A percentile compares a stretch with the other conserved stretches of the same genome.
Conservation (phyloP, 192 early-diverging fungal species). For the Podochytrium sp. region DNA sequence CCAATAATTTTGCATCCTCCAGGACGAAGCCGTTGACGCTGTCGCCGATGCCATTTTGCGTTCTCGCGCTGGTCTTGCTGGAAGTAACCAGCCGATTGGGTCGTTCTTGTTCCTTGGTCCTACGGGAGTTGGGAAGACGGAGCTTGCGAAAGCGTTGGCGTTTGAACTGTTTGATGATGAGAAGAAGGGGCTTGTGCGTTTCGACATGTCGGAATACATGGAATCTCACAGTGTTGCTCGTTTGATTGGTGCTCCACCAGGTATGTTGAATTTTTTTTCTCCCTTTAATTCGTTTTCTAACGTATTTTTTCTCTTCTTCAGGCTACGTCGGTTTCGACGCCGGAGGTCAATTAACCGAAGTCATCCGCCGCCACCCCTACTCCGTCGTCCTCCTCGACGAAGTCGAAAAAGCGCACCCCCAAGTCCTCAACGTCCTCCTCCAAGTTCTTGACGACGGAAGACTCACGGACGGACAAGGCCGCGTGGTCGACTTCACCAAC, state of each 20-base stretch:
- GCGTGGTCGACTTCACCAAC: conserved; percentile 93
- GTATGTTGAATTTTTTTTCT: no score
- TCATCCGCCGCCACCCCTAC: conserved; percentile 89
- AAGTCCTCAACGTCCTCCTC: conserved; percentile 91
- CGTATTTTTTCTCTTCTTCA: no score
- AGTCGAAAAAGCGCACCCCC: conserved; percentile 94
- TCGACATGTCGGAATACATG: conserved; percentile 99
- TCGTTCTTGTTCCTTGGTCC: conserved; percentile 96
- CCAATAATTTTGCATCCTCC: conserved; percentile 51
- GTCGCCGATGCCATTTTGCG: conserved; percentile 90
- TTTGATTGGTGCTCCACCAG: conserved; percentile 92
- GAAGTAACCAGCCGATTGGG: conserved; percentile 73
- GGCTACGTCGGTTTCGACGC: conserved; percentile 97
- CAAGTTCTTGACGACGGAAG: conserved; percentile 96
- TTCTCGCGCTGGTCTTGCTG: conserved; percentile 87
- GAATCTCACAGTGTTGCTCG: conserved; percentile 85
- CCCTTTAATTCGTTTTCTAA: no score
- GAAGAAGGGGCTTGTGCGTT: conserved; percentile 90
- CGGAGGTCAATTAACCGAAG: conserved; percentile 95
- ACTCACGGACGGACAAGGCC: conserved; percentile 92
- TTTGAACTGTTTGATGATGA: conserved; percentile 97
- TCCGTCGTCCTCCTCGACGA: conserved; percentile 96
- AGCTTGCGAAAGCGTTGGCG: conserved; percentile 59
- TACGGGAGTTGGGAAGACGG: conserved; percentile 92
- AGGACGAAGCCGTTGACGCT: conserved; percentile 86